Conservation (phyloP, 2,329 filamentous ascomycete species). For the Rhinocladiella similis region DNA sequence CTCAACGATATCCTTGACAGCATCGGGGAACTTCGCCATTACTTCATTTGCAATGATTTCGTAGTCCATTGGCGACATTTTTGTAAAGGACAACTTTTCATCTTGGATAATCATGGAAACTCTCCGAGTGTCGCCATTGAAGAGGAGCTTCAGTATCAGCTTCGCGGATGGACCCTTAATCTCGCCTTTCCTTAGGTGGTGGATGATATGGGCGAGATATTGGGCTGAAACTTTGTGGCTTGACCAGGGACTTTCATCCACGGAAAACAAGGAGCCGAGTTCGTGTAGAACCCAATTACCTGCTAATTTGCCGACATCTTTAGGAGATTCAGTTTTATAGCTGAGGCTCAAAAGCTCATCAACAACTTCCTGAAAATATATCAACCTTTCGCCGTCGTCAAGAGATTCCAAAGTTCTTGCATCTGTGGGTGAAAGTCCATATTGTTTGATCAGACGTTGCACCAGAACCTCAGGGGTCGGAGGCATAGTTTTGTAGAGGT, state of each 20-base stretch:
- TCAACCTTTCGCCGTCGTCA: conserved; percentile 74
- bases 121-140: conserved; percentile 50
- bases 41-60: conserved; percentile 53
- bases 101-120: conserved; percentile 57
- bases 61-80: conserved; percentile 59
- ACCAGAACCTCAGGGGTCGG: conserved; percentile 71
- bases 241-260: conserved; percentile 51
- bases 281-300: conserved; percentile 77
- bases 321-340: too few species aligned
- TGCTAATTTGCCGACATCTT: conserved; percentile 48
- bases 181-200: conserved; percentile 42
- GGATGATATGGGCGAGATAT: conserved; percentile 47
- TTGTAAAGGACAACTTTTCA: conserved; percentile 56
- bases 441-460: conserved; percentile 60
- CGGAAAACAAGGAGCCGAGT: conserved; percentile 63
- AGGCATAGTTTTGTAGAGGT: conserved; percentile 65
- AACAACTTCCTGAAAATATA: conserved; percentile 67
- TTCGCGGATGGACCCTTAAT: conserved; percentile 62
- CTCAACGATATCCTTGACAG: conserved; percentile 59
- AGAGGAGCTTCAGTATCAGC: conserved; percentile 56
- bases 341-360: conserved; percentile 35
- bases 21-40: conserved; percentile 55
- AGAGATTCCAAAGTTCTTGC: conserved; percentile 75
- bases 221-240: conserved; percentile 39
- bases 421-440: conserved; percentile 75